Percentiles rank a stretch among this genome's conserved stretches.
Evolutionary conservation across 352 stramenopile species (phyloP).

Genomic region (Phytophthora sansomeana): DNA sequence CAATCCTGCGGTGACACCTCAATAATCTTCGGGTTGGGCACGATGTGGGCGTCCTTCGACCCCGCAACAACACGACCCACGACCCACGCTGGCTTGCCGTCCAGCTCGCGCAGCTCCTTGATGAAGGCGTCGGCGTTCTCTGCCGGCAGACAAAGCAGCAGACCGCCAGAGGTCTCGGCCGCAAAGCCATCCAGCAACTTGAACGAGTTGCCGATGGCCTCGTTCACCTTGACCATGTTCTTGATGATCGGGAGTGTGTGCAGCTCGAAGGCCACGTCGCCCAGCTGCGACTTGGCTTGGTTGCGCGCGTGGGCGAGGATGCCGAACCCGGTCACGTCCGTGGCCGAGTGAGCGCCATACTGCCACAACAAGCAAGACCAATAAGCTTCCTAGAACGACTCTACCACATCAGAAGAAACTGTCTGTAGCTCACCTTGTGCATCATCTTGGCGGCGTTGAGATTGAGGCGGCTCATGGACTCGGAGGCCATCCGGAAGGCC

Average conservation of each 20-base stretch:
- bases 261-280: constrained; percentile 91
- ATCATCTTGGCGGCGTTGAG: constrained; percentile 92
- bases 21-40: constrained; percentile 59
- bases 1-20: constrained; percentile 61
- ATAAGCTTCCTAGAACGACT: neutral
- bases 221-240: constrained; percentile 90
- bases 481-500: constrained; percentile 92
- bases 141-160: constrained; percentile 92
- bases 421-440: constrained; percentile 79
- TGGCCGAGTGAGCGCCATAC: constrained; percentile 93
- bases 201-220: constrained; percentile 92
- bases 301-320: constrained; percentile 94
- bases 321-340: constrained; percentile 97
- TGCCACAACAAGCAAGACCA: constrained; percentile 30
- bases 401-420: neutral
- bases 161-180: constrained; percentile 94
- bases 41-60: constrained; percentile 68
- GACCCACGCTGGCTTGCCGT: constrained; percentile 92
- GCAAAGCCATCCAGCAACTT: constrained; percentile 92
- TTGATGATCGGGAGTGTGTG: constrained; percentile 94
- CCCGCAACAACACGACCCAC: constrained; percentile 91
- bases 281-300: constrained; percentile 92
- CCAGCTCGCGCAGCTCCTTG: constrained; percentile 87
- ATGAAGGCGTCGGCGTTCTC: constrained; percentile 89
- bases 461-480: constrained; percentile 95